Evolutionary conservation across 1,284 basidiomycete species (phyloP), one percentile per base, ranked within the genome.

Genomic region (Xerocomus minutiporus): DNA sequence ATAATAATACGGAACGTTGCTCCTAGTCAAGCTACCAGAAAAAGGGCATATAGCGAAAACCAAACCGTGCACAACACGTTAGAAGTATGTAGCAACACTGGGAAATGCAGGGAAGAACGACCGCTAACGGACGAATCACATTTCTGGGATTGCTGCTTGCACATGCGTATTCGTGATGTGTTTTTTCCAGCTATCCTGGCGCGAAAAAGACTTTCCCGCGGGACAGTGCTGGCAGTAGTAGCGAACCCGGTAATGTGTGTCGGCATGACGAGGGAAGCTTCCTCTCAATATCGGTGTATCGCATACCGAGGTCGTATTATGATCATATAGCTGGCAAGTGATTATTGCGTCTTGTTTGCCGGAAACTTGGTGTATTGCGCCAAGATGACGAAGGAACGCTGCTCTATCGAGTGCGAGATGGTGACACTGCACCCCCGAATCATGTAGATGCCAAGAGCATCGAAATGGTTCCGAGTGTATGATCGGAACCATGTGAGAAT

Each of bases 191-290:
- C 35, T 66, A 32, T 64, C 62, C 36, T 38, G n/a, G 3, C 64
- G 64, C 8, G 62, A 63, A 48, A 68, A 64, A 5, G 52, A 47
- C 43, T 40, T 63, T 1, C 15, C 51, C n/a, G 9, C 0, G 3
- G 23, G 31, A 41, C 62, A 64, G 25, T 50, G 6, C 4, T 23
- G 45, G 40, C 66, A 64, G 4, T 26, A 5, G 36, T 50, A 54
- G 31, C 62, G 64, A 12, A 46, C 3, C 0, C 25, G 46, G 25
- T 57, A 63, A 31, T 68, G 62, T 1, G 34, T 63, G 5, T 65
- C 63, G 0, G 44, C 47, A 6, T 64, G 66, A 0, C 66, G 45
- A 25, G 62, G 20, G 15, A 57, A 48, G 20, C 32, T 61, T 26
- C 48, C 53, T 28, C 66, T 39, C 28, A 52, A 62, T 23, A 48